phyloP scores from a whole-genome alignment of 2,329 filamentous ascomycete genomes.

The Byssoonygena ceratinophila region DNA sequence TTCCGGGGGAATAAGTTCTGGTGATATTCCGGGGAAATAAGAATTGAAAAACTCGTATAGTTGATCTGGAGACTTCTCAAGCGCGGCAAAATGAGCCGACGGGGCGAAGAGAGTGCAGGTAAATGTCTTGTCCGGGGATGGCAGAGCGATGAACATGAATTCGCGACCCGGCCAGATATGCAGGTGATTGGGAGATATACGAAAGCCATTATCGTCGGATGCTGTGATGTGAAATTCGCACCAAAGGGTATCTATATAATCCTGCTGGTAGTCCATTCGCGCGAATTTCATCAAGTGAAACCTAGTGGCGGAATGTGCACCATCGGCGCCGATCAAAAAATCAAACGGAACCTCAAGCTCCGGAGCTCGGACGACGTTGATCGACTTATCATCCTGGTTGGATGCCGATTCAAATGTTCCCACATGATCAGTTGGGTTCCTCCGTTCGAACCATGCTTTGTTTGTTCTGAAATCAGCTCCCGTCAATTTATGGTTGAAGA shows the following conservation, averaged over 20 bases:
- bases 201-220: constrained; percentile 47
- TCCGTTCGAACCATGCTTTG: constrained; percentile 76
- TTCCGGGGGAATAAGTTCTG: constrained; percentile 46
- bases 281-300: constrained; percentile 95
- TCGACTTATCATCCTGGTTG: constrained; percentile 18
- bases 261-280: constrained; percentile 80
- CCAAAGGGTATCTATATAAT: constrained; percentile 95
- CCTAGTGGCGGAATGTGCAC: constrained; percentile 80
- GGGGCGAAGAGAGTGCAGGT: constrained; percentile 91
- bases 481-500: constrained; percentile 88
- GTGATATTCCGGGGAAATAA: constrained; percentile 76
- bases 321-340: constrained; percentile 86
- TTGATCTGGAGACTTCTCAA: constrained; percentile 52
- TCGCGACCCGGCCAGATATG: constrained; percentile 94
- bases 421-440: constrained; percentile 26
- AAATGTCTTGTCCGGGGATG: constrained; percentile 77
- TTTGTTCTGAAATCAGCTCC: constrained; percentile 72
- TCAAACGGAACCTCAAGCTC: constrained; percentile 85
- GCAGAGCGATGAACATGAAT: constrained; percentile 98
- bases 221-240: constrained; percentile 82
- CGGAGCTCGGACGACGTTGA: constrained; percentile 36
- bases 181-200: constrained; percentile 81
- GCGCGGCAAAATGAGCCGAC: constrained; percentile 52
- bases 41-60: constrained; percentile 81
- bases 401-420: constrained; percentile 26